Evolutionary conservation across 495 filamentous ascomycete genomes (phyloP).

Genomic region (Penicillium subrubescens): DNA sequence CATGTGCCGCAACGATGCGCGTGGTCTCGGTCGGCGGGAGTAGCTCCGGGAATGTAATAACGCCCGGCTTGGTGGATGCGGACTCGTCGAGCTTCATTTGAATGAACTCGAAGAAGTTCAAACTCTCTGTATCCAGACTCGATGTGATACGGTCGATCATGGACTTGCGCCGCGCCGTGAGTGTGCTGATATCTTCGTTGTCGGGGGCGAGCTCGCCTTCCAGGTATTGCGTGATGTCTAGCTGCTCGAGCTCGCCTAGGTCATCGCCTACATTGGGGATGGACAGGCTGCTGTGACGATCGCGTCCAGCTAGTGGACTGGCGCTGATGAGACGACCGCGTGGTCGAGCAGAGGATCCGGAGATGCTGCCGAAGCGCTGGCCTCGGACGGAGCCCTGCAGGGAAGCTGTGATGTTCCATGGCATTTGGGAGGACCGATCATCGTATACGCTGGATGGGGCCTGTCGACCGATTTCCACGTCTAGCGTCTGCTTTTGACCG

Average conservation of each 20-base stretch:
- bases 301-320: constrained; percentile 60
- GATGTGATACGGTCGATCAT: constrained; percentile 45
- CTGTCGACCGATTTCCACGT: constrained; percentile 63
- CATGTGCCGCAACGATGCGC: constrained; percentile 67
- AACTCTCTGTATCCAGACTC: constrained; percentile 58
- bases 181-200: constrained; percentile 49
- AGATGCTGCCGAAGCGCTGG: constrained; percentile 53
- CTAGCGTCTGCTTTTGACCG: constrained; percentile 43
- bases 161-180: constrained; percentile 37
- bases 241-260: constrained; percentile 38
- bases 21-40: constrained; percentile 57
- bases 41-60: constrained; percentile 60
- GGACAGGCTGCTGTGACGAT: constrained; percentile 38
- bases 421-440: constrained; percentile 62
- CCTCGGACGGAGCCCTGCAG: constrained; percentile 56
- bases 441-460: constrained; percentile 59
- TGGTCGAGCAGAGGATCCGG: constrained; percentile 50
- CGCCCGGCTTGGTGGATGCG: neutral
- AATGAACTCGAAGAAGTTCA: constrained; percentile 64
- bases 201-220: constrained; percentile 33
- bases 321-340: constrained; percentile 57
- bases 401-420: constrained; percentile 70
- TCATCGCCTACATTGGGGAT: constrained; percentile 40
- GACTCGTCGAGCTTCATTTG: constrained; percentile 22
- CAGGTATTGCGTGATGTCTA: constrained; percentile 37